Evolutionary conservation across 768 basidiomycete species (phyloP), one percentile per base, ranked within the genome.

Genomic region (Lactifluus volemus): DNA sequence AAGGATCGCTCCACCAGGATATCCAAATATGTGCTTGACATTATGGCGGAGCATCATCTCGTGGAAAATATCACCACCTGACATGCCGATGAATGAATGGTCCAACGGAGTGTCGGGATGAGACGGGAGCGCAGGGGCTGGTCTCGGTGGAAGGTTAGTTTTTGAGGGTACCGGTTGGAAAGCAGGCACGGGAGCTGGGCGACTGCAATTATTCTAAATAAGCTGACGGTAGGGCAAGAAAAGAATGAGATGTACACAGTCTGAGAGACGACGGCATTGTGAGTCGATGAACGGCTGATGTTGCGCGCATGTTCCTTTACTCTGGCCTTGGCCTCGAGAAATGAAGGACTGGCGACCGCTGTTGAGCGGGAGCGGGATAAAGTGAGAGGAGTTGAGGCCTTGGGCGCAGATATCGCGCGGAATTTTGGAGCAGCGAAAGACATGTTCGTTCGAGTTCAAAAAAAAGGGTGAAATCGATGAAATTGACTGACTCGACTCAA

Each of bases 41-140:
- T 81, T 84, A 70, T 99, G 97, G 49, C 96, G 82, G 63, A 95
- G 85, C 92, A 99, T 96, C 96, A 99, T 98, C 76, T 99, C 96
- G 73, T 99, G 94, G 78, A 99, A 97, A 71, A 99, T 98, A 74
- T 98, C 83, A 30, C 96, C 96, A 12, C 96, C 96, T 21, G 92
- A 92, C 73, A 95, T 82, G 52, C 96, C 97, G 58, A 98, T 81
- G 70, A 99, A 98, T 8, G 89, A 86, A 68, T 85, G 80, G 71
- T 94, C 92, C 61, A 89, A 74, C 44, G 78, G 78, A 21, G 76
- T 74, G 64, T 77, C 78, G 1, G 80, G 78, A 32, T 75, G 67
- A 3, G 75, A 68, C 10, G 73, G 70, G 39, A 72, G 64, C 29
- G 72, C 55, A 41, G 75, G 71, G 1, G 72, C 66, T 58, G 76